Percentiles rank a stretch among this genome's conserved stretches.
Conservation (phyloP, 2,329 filamentous ascomycete genomes). For the Salinomyces thailandicus region DNA sequence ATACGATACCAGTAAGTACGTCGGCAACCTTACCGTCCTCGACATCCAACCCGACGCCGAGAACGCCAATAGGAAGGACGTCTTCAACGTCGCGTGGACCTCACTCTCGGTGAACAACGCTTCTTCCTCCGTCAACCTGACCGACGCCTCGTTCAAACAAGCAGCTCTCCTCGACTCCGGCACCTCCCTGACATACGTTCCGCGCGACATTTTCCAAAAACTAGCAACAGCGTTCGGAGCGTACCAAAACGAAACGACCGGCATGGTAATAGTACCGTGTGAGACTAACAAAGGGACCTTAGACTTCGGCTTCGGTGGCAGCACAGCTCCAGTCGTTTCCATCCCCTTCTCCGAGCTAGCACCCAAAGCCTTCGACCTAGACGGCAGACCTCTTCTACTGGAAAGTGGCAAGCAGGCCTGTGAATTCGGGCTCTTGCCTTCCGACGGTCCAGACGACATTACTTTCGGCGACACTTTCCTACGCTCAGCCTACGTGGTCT, state of each 20-base stretch:
- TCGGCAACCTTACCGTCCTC: constrained; percentile 21
- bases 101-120: constrained; percentile 13
- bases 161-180: constrained; percentile 24
- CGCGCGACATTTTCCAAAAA: constrained; percentile 13
- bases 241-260: constrained; percentile 15
- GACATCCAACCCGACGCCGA: constrained; percentile 20
- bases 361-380: constrained; percentile 19
- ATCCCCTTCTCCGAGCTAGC: constrained; percentile 20
- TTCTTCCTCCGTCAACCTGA: constrained; percentile 12
- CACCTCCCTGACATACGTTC: constrained; percentile 20
- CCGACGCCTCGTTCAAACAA: constrained; percentile 10
- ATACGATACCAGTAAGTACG: constrained; percentile 24
- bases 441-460: constrained; percentile 10
- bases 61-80: constrained; percentile 10
- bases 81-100: constrained; percentile 23
- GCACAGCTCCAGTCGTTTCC: too few relatives aligned
- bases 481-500: constrained; percentile 26
- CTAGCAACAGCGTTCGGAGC: constrained; percentile 15
- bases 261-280: background rate
- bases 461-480: constrained; percentile 24
- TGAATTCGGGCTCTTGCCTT: constrained; percentile 18
- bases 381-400: constrained; percentile 12
- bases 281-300: constrained; percentile 7
- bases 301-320: constrained; percentile 19
- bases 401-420: constrained; percentile 15